These are phyloP conservation scores for Mortierella sp. DNA, from an alignment of 371 early-diverging fungal species.

Conservation along the genomic window DNA sequence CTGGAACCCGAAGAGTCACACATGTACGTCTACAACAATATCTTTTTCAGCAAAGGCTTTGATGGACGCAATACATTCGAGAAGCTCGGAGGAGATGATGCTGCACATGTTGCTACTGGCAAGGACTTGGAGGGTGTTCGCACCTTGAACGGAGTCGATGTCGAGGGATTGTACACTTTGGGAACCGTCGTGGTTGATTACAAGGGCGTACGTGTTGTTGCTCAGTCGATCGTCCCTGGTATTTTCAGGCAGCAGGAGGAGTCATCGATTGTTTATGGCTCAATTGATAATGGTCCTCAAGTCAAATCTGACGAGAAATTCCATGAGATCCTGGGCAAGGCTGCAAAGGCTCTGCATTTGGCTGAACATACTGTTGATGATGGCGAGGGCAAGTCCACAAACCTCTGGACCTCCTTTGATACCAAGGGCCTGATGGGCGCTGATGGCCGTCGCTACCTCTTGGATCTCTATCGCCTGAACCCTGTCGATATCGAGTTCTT, in stretches of 20 bases:
- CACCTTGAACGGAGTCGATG: constrained; percentile 80
- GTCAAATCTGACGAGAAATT: constrained; percentile 80
- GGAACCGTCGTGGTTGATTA: constrained; percentile 94
- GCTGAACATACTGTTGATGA: constrained; percentile 82
- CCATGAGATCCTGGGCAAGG: constrained; percentile 77
- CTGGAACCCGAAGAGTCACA: constrained; percentile 80
- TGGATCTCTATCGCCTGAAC: constrained; percentile 92
- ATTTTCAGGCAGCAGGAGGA: constrained; percentile 84
- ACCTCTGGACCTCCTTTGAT: constrained; percentile 86
- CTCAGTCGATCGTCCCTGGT: constrained; percentile 92
- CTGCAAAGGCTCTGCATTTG: constrained; percentile 87
- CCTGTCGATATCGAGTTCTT: constrained; percentile 93
- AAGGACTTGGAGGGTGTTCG: constrained; percentile 95
- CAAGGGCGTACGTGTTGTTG: constrained; percentile 90
- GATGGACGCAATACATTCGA: constrained; percentile 91
- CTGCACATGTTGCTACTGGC: constrained; percentile 92
- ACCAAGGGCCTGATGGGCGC: constrained; percentile 93
- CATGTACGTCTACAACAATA: constrained; percentile 95
- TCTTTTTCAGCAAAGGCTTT: constrained; percentile 93
- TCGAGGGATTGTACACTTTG: constrained; percentile 84
- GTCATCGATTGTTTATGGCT: constrained; percentile 89
- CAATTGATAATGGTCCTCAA: constrained; percentile 85
- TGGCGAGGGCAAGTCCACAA: constrained; percentile 70
- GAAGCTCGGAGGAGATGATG: constrained; percentile 88
- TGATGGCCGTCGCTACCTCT: constrained; percentile 91